Conservation (phyloP, 495 filamentous ascomycete genomes). For the Sordaria brevicollis region DNA sequence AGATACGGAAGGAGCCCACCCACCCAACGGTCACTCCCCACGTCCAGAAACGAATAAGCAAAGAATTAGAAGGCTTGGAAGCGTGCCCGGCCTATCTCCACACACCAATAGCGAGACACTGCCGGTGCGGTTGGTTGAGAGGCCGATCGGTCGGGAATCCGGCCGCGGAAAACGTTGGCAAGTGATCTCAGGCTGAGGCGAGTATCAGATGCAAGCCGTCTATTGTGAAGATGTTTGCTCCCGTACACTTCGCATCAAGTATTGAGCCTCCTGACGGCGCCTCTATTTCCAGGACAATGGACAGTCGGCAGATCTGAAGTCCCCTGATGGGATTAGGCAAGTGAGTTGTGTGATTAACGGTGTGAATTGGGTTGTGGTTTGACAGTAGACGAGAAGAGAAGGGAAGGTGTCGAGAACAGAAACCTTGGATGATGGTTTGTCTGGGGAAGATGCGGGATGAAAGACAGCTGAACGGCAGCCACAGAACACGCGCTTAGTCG, state of each 20-base stretch:
- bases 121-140: neutral
- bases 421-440: constrained; percentile 3
- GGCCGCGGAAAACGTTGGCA: neutral
- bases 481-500: constrained; percentile 3
- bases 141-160: neutral
- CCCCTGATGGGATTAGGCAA: neutral
- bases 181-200: neutral
- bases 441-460: constrained; percentile 11
- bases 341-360: neutral
- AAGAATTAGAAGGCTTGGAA: neutral
- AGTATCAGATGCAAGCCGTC: neutral
- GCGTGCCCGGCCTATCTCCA: neutral
- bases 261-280: neutral
- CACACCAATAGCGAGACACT: neutral
- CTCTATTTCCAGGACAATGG: neutral
- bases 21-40: neutral
- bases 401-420: neutral
- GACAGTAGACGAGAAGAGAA: neutral
- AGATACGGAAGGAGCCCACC: neutral
- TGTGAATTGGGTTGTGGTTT: neutral
- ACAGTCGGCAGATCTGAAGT: neutral
- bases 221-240: neutral
- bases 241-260: neutral
- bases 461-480: constrained; percentile 18
- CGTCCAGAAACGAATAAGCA: neutral